phyloP scores from a whole-genome alignment of 1,284 basidiomycete species.

The Earliella scabrosa region DNA sequence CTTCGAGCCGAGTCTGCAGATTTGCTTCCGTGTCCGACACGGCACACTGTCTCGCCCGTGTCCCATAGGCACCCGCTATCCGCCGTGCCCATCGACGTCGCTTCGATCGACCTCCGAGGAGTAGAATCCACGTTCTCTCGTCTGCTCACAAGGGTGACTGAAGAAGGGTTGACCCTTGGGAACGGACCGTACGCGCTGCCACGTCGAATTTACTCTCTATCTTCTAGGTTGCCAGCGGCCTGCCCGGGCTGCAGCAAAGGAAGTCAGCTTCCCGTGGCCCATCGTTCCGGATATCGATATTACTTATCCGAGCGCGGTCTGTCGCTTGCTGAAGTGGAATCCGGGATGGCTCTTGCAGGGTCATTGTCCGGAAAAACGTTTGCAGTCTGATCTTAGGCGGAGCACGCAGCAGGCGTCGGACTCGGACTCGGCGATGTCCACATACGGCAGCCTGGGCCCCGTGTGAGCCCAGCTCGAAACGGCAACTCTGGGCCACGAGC shows the following conservation, averaged over 20 bases:
- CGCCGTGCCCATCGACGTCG: background rate
- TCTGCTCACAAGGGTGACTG: slow-evolving; percentile 10
- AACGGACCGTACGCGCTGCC: slow-evolving; percentile 2
- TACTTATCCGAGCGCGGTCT: slow-evolving; percentile 3
- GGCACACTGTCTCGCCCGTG: background rate
- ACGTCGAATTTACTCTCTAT: slow-evolving; percentile 4
- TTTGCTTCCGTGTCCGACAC: slow-evolving; percentile 12
- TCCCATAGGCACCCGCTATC: slow-evolving; percentile 3
- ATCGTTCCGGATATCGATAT: slow-evolving; percentile 8
- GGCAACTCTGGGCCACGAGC: slow-evolving; percentile 15
- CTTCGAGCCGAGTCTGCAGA: slow-evolving; percentile 5
- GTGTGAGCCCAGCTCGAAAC: slow-evolving; percentile 1
- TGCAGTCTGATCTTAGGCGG: slow-evolving; percentile 3
- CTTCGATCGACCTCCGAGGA: slow-evolving; percentile 11
- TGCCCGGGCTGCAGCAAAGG: slow-evolving; percentile 8
- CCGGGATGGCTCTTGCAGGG: slow-evolving; percentile 1
- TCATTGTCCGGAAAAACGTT: slow-evolving; percentile 11
- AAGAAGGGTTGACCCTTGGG: slow-evolving; percentile 5
- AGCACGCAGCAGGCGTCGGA: background rate
- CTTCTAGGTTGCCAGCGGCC: slow-evolving; percentile 8
- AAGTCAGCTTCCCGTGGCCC: slow-evolving; percentile 1
- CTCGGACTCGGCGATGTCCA: slow-evolving; percentile 6
- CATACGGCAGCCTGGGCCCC: slow-evolving; percentile 10
- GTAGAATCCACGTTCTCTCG: slow-evolving; percentile 1
- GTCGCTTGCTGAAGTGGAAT: background rate